Evolutionary conservation across 177 flowering plant genomes (phyloP), one percentile per base, ranked within the genome.

Genomic region (Vitis hybrid): DNA sequence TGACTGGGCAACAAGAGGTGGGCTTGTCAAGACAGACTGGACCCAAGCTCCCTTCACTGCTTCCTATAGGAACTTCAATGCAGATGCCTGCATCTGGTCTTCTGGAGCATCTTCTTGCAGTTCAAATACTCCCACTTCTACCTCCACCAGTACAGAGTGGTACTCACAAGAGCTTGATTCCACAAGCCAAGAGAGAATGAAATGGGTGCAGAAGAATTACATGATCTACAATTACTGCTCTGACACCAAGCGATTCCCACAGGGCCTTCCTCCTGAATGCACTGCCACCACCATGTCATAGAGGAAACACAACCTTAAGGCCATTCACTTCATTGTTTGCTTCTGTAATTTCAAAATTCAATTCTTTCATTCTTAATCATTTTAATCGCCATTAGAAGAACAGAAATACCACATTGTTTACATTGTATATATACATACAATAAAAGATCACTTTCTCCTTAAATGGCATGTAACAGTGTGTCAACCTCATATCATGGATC

Each of bases 1-100:
- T 15, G 85, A 85, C 34, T 83, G 85, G 88, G 86, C 86, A 0
- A 85, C 86, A 2, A 80, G 86, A 51, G 86, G 89, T 2, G 88
- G 90, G 2, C 79, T 82, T 0, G 75, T 84, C 9, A 84, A 86
- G 81, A 81, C 88, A 0, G 86, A 86, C 50, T 82, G 90, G 88
- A 56, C 50, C 1, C 45, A 76, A 54, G 85, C 88, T 1, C 90
- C 90, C 8, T 86, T 85, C 74, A 79, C 76, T 0, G 85, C 87
- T n/a, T 77, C 80, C 1, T 86, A 77, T 72, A 77, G 71, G 48
- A 80, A 83, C 73, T 83, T 78, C 78, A 73, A 66, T 11, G 82
- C 78, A 4, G 59, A 81, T 22, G 80, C 84, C 39, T 78, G 76
- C 50, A 60, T 69, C 16, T 54, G 61, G 71, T 65, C 81, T n/a